Conservation (phyloP, 2,329 filamentous ascomycete genomes). For the Neopestalotiopsis sp. region DNA sequence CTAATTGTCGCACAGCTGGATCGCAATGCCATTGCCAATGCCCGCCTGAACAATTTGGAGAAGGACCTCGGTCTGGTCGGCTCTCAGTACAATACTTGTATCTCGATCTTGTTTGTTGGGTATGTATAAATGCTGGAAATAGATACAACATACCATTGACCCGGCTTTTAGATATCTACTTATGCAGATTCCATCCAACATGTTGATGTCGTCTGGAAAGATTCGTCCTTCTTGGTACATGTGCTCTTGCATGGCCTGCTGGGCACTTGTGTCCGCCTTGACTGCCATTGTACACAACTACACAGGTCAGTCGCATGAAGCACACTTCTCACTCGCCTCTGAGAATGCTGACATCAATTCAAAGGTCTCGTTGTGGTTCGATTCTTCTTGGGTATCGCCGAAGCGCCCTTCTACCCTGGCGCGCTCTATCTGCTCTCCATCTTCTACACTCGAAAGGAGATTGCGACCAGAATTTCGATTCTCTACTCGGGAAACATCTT, state of each 20-base stretch:
- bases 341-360: neutral
- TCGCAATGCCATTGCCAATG: slow-evolving; percentile 48
- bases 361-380: slow-evolving; percentile 8
- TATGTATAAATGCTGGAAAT: neutral
- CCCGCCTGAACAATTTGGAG: slow-evolving; percentile 34
- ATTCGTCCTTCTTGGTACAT: neutral
- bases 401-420: slow-evolving; percentile 55
- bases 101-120: slow-evolving; percentile 20
- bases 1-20: slow-evolving; percentile 41
- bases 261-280: neutral
- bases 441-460: slow-evolving; percentile 55
- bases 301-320: neutral
- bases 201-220: neutral
- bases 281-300: slow-evolving; percentile 13
- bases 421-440: slow-evolving; percentile 53
- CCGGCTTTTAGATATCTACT: neutral
- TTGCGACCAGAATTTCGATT: slow-evolving; percentile 42
- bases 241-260: slow-evolving; percentile 4
- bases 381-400: slow-evolving; percentile 45
- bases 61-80: slow-evolving; percentile 24
- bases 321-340: neutral
- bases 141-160: neutral
- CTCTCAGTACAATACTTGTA: slow-evolving; percentile 19
- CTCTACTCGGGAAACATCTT: slow-evolving; percentile 45
- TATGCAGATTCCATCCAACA: slow-evolving; percentile 1